Conservation (phyloP, 768 basidiomycete species). For the Fistulinella prunicolor region DNA sequence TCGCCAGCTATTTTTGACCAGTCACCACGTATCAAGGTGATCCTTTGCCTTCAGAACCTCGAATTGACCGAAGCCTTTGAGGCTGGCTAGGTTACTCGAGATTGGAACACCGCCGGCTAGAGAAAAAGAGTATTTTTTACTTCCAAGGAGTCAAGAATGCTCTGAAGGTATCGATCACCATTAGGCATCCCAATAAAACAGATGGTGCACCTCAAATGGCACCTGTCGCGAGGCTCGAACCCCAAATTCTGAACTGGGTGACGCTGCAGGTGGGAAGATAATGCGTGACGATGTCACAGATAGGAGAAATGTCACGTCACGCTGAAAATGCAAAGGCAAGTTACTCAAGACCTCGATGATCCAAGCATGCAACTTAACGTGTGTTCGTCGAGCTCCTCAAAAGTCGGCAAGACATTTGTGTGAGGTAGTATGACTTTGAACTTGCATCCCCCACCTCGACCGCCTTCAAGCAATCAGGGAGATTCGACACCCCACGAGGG, state of each 20-base stretch:
- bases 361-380: conserved; percentile 27
- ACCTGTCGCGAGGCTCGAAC: too few species aligned
- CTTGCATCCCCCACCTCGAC: conserved; percentile 2
- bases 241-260: too few species aligned
- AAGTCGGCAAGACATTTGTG: conserved; percentile 22
- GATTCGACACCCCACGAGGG: conserved; percentile 2
- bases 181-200: too few species aligned
- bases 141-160: too few species aligned
- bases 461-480: conserved; percentile 7
- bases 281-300: conserved; percentile 26
- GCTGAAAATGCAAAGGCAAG: conserved; percentile 24
- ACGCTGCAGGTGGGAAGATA: conserved; percentile 10
- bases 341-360: conserved; percentile 28
- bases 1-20: not conserved
- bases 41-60: not conserved
- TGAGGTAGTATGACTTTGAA: conserved; percentile 27
- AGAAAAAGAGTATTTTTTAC: not conserved
- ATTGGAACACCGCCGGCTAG: conserved; percentile 15
- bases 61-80: conserved; percentile 3
- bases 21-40: conserved; percentile 5
- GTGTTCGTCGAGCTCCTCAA: conserved; percentile 26
- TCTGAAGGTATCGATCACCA: too few species aligned
- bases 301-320: conserved; percentile 32
- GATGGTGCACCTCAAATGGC: conserved; percentile 9
- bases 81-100: conserved; percentile 4